A percentile compares a stretch with the other conserved stretches of the same genome.
Evolutionary conservation across 2,329 filamentous ascomycete species (phyloP).

Genomic region (Tolypocladium tropicale): DNA sequence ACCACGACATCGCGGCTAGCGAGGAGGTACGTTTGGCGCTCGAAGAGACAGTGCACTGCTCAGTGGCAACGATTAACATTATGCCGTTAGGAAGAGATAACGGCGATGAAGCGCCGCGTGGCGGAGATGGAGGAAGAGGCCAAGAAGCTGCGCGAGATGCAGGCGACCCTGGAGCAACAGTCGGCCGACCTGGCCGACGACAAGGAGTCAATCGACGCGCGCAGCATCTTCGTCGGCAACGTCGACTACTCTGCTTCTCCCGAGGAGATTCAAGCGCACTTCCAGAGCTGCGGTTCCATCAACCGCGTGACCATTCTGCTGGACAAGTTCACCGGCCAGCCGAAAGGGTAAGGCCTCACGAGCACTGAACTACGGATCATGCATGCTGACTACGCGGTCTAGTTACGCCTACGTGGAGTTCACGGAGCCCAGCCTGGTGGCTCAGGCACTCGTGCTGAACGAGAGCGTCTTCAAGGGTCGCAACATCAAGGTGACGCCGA

Average conservation of each 20-base stretch:
- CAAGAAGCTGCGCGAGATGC: conserved; percentile 78
- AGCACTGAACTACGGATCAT: neutral
- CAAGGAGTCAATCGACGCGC: conserved; percentile 89
- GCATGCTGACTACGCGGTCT: conserved; percentile 4
- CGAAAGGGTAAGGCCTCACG: conserved; percentile 65
- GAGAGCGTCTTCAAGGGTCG: conserved; percentile 92
- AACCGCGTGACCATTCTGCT: conserved; percentile 95
- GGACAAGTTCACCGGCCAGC: conserved; percentile 97
- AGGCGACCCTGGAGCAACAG: conserved; percentile 75
- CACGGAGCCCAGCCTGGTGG: conserved; percentile 83
- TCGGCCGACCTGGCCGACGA: conserved; percentile 76
- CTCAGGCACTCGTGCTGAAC: conserved; percentile 87
- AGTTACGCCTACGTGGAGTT: conserved; percentile 99
- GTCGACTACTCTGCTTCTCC: conserved; percentile 96
- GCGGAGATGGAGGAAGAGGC: conserved; percentile 89
- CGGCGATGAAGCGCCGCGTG: conserved; percentile 76
- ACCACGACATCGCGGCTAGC: conserved; percentile 18
- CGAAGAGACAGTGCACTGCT: conserved; percentile 13
- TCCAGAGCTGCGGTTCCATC: conserved; percentile 93
- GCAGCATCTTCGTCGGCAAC: conserved; percentile 97
- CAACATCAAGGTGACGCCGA: conserved; percentile 89
- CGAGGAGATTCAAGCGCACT: conserved; percentile 94
- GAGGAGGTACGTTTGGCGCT: conserved; percentile 26
- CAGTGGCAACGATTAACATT: conserved; percentile 18
- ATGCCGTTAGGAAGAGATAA: conserved; percentile 59